Percentiles rank a stretch among this genome's conserved stretches.
Conservation (phyloP, 345 rosid genomes). For the Bretschneidera sinensis region DNA sequence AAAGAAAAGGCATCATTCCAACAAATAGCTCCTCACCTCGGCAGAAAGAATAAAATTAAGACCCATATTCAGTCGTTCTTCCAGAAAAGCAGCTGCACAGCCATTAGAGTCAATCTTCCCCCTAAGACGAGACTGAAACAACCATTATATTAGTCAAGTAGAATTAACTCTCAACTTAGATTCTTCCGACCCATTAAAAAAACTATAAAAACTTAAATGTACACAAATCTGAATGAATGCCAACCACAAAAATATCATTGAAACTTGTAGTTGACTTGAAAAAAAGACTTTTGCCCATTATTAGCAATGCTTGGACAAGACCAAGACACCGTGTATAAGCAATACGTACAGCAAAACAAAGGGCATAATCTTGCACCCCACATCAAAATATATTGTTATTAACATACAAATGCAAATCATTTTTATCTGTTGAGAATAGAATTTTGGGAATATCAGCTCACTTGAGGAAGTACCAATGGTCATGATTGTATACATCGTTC, state of each 20-base stretch:
- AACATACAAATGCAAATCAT: too few species aligned
- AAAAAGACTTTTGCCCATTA: too few species aligned
- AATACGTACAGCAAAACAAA: too few species aligned
- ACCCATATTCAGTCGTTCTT: conserved; percentile 91
- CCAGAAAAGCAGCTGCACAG: conserved; percentile 66
- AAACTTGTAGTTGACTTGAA: too few species aligned
- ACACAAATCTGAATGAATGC: too few species aligned
- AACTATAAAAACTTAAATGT: neutral
- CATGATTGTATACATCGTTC: neutral
- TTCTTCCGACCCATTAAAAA: neutral
- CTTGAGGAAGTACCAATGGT: neutral
- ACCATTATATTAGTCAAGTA: neutral
- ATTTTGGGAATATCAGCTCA: neutral
- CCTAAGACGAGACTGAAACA: conserved; percentile 77
- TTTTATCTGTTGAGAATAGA: too few species aligned
- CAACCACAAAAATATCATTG: too few species aligned
- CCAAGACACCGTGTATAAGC: too few species aligned
- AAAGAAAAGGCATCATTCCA: too few species aligned
- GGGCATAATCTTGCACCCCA: too few species aligned
- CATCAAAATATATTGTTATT: too few species aligned
- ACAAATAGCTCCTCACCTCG: conserved; percentile 47
- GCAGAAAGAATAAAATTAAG: conserved; percentile 85
- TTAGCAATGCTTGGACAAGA: too few species aligned
- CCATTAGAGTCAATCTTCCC: conserved; percentile 98
- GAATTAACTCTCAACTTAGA: neutral